These are phyloP conservation scores for Trichosporon asahii DNA, from an alignment of 1,284 basidiomycete species.

Conservation along the genomic window DNA sequence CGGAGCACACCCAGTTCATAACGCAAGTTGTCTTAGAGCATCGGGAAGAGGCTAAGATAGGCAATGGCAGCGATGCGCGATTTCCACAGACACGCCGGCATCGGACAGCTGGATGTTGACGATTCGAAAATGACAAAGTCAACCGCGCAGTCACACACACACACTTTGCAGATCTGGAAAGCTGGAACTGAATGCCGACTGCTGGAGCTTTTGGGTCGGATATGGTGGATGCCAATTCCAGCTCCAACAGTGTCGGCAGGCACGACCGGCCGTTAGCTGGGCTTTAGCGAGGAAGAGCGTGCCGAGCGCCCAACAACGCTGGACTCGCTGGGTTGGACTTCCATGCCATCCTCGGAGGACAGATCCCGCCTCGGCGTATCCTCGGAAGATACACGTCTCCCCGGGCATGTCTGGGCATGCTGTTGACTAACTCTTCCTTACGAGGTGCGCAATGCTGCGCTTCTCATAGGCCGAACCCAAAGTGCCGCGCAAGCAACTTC, in stretches of 20 bases:
- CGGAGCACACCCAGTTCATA: too few relatives aligned
- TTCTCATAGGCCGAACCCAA: background rate
- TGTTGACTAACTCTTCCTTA: background rate
- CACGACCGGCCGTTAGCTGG: too few relatives aligned
- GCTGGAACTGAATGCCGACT: background rate
- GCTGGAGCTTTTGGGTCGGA: background rate
- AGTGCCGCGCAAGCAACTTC: too few relatives aligned
- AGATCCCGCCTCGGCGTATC: background rate
- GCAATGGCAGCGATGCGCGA: background rate
- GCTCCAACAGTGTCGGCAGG: too few relatives aligned
- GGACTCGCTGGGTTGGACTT: background rate
- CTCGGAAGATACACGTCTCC: background rate
- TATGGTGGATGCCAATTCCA: background rate
- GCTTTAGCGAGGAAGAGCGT: background rate
- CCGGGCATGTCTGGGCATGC: too few relatives aligned
- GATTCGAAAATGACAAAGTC: background rate
- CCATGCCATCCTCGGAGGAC: background rate
- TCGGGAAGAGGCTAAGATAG: background rate
- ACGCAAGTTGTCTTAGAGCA: too few relatives aligned
- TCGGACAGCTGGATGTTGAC: background rate
- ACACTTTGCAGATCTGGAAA: too few relatives aligned
- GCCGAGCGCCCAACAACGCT: too few relatives aligned
- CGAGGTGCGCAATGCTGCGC: background rate
- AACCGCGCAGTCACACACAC: too few relatives aligned
- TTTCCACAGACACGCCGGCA: background rate